phyloP scores from a whole-genome alignment of 176 grass and related monocot genomes.

The Typha latifolia region DNA sequence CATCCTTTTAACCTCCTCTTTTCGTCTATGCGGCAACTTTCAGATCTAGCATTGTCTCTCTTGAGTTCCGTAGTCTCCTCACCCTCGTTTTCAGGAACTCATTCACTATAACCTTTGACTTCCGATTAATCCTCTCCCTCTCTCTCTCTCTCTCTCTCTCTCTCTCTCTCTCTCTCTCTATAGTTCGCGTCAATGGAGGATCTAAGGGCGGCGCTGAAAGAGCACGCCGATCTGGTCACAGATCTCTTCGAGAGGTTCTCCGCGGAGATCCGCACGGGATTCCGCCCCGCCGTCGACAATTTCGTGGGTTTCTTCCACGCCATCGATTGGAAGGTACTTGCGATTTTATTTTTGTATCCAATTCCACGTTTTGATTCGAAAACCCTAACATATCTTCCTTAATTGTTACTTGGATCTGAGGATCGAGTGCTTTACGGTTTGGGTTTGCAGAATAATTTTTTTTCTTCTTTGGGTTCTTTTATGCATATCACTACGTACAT shows the following conservation, averaged over 20 bases:
- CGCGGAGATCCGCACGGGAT: constrained; percentile 62
- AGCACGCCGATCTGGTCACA: constrained; percentile 64
- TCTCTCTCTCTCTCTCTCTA: constrained; percentile 1
- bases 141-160: background rate
- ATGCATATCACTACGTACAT: too few relatives aligned
- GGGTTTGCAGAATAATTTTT: too few relatives aligned
- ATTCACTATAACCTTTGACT: too few relatives aligned
- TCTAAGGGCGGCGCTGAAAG: constrained; percentile 57
- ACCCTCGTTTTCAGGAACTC: too few relatives aligned
- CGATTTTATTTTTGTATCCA: background rate
- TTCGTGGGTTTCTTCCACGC: constrained; percentile 89
- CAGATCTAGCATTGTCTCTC: too few relatives aligned
- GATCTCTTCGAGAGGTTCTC: constrained; percentile 68
- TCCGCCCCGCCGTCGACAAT: constrained; percentile 57
- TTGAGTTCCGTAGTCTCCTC: too few relatives aligned
- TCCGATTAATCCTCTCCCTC: too few relatives aligned
- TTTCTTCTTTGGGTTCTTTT: too few relatives aligned
- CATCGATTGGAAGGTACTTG: constrained; percentile 76
- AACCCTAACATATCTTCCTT: background rate
- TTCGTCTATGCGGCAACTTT: too few relatives aligned
- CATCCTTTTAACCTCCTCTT: too few relatives aligned
- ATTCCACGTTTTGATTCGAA: background rate
- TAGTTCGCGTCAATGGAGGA: constrained; percentile 32
- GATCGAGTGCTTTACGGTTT: too few relatives aligned
- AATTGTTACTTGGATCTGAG: too few relatives aligned